Evolutionary conservation across 2,329 filamentous ascomycete genomes (phyloP), one percentile per base, ranked within the genome.

Genomic region (Beauveria caledonica): DNA sequence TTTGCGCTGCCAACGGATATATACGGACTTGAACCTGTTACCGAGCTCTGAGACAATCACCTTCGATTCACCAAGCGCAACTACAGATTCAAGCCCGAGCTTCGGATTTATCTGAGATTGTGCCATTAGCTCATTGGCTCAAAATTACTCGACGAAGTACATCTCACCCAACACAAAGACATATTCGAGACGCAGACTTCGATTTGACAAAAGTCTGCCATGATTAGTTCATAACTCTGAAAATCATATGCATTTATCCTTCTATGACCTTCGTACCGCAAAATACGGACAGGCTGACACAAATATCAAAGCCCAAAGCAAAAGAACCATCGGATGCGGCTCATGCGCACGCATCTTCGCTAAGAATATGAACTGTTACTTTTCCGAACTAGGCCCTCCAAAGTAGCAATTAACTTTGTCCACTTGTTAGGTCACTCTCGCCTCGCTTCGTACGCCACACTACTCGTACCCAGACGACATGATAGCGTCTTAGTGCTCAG

Each of bases 331-430:
- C 21, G 10, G 36, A 39, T 17, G 45, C 44, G 45, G 55, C 45
- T 40, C 23, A 21, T 21, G 27, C 17, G 45, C 55, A 29, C 55
- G 29, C 55, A 50, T n/a, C 45, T 13, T 58, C 55, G 55, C 55
- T 58, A 58, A 50, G 36, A 49, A 49, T 29, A 58, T 42, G 46
- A 50, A 25, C 17, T 50, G 13, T 36, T 50, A 50, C 55, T 58
- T 58, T 58, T 58, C 45, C 55, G 40, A 33, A 49, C 33, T 49
- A 3, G 11, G 10, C 45, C 29, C 44, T n/a, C 39, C 40, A 13
- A 4, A 29, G 17, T 21, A 15, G 55, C 55, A 23, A 10, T 49
- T n/a, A 2, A 15, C 23, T 17, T 33, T 15, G 6, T 56, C 17
- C 19, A 42, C 49, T n/a, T 19, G 33, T 36, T 36, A 36, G 33